phyloP scores from a whole-genome alignment of 805 yeast genomes.

The Candida ficus region DNA sequence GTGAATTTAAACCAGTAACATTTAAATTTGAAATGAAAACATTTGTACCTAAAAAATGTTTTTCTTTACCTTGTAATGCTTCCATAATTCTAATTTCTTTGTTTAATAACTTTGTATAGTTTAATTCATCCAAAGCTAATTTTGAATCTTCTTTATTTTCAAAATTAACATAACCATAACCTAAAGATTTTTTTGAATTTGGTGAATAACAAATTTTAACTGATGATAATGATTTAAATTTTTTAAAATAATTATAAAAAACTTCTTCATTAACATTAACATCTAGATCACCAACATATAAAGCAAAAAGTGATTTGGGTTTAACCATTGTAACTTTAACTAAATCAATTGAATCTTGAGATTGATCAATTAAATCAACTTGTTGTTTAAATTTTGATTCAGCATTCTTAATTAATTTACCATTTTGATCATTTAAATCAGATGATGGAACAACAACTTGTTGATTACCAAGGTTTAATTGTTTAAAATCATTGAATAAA shows the following conservation, averaged over 20 bases:
- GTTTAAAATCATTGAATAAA: slow-evolving; percentile 24
- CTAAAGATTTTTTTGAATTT: slow-evolving; percentile 50
- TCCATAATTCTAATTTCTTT: slow-evolving; percentile 53
- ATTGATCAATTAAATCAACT: slow-evolving; percentile 14
- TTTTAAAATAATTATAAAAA: slow-evolving; percentile 39
- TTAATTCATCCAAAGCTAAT: slow-evolving; percentile 51
- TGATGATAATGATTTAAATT: slow-evolving; percentile 43
- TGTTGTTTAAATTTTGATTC: slow-evolving; percentile 4
- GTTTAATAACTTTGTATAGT: slow-evolving; percentile 36
- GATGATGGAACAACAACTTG: not conserved
- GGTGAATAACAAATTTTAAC: slow-evolving; percentile 58
- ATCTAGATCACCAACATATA: slow-evolving; percentile 63
- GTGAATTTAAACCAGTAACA: slow-evolving; percentile 31
- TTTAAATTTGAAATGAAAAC: slow-evolving; percentile 43
- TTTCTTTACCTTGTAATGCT: slow-evolving; percentile 42
- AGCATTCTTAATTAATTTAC: not conserved
- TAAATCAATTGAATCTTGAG: slow-evolving; percentile 14
- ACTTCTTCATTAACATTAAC: slow-evolving; percentile 42
- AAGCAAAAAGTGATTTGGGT: slow-evolving; percentile 13
- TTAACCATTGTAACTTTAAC: slow-evolving; percentile 12
- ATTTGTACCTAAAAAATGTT: slow-evolving; percentile 39
- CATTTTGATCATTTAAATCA: not conserved
- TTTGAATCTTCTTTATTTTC: slow-evolving; percentile 44
- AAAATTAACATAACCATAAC: slow-evolving; percentile 73
- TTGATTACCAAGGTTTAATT: slow-evolving; percentile 10